Evolutionary conservation across 257 asterid species (phyloP).

Genomic region (Prunella vulgaris): DNA sequence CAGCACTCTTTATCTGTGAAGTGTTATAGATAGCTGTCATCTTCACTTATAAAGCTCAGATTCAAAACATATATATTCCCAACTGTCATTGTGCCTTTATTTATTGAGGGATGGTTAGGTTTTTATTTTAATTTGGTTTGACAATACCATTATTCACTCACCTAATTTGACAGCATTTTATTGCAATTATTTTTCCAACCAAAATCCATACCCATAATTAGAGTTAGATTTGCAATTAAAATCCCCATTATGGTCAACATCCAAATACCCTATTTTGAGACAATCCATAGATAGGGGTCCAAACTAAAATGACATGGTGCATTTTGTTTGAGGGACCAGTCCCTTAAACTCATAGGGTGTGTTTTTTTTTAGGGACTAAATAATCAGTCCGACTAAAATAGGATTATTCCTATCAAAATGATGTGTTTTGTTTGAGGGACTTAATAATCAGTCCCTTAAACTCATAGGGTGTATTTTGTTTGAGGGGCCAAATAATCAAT

Average conservation of each 20-base stretch:
- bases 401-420: too few species aligned
- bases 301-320: too few species aligned
- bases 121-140: background rate
- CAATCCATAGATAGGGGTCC: background rate
- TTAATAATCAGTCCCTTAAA: too few species aligned
- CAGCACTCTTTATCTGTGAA: slow-evolving; percentile 31
- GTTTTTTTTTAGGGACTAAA: too few species aligned
- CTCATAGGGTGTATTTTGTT: too few species aligned
- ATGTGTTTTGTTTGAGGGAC: too few species aligned
- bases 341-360: too few species aligned
- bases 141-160: background rate
- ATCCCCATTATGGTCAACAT: background rate
- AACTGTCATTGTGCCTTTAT: slow-evolving; percentile 24
- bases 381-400: too few species aligned
- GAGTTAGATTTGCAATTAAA: background rate
- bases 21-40: slow-evolving; percentile 34
- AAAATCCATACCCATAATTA: background rate
- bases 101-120: slow-evolving; percentile 1
- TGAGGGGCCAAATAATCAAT: too few species aligned
- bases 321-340: too few species aligned
- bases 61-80: slow-evolving; percentile 11
- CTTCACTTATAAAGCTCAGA: slow-evolving; percentile 23
- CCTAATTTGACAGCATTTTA: slow-evolving; percentile 7
- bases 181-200: background rate
- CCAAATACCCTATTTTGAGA: background rate